A percentile compares a stretch with the other conserved stretches of the same genome.
phyloP scores from a whole-genome alignment of 2,329 filamentous ascomycete genomes.

The Ascomycota sp. region DNA sequence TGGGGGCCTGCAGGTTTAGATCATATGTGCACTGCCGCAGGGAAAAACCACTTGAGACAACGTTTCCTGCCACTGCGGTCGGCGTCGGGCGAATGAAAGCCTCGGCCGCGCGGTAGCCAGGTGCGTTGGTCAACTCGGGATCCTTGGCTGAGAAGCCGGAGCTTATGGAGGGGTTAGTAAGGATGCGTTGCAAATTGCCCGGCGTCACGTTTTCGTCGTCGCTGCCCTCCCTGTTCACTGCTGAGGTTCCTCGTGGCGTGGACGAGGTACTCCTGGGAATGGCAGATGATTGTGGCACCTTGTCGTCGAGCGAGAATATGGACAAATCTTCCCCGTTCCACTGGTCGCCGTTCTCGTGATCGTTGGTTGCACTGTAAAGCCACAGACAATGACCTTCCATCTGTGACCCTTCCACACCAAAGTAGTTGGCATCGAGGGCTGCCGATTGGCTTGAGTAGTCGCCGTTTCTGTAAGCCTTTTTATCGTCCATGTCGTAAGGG shows the following conservation, averaged over 20 bases:
- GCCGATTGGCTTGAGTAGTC: conserved; percentile 83
- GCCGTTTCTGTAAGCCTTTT: conserved; percentile 83
- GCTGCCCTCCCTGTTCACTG: conserved; percentile 13
- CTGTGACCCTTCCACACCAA: conserved; percentile 61
- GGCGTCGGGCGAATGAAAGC: conserved; percentile 78
- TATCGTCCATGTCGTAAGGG: conserved; percentile 95
- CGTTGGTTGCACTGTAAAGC: conserved; percentile 67
- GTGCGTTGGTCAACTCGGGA: conserved; percentile 35
- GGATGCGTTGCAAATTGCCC: conserved; percentile 47
- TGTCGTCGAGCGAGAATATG: conserved; percentile 70
- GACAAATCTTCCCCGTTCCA: conserved; percentile 98
- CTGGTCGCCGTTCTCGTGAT: conserved; percentile 70
- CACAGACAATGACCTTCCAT: conserved; percentile 77
- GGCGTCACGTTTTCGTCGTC: conserved; percentile 44
- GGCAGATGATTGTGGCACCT: conserved; percentile 29
- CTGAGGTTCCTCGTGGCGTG: conserved; percentile 17
- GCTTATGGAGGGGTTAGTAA: conserved; percentile 45
- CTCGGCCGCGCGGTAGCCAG: conserved; percentile 74
- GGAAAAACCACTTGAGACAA: conserved; percentile 59
- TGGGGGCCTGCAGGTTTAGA: conserved; percentile 41
- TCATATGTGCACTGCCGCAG: conserved; percentile 56
- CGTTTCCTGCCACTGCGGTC: conserved; percentile 46
- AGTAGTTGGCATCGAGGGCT: conserved; percentile 91
- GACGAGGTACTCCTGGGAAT: conserved; percentile 19
- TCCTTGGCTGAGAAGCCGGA: conserved; percentile 29